These are phyloP conservation scores for Berberis vulgaris DNA, from an alignment of 164 flowering plant species.

Conservation along the genomic window DNA sequence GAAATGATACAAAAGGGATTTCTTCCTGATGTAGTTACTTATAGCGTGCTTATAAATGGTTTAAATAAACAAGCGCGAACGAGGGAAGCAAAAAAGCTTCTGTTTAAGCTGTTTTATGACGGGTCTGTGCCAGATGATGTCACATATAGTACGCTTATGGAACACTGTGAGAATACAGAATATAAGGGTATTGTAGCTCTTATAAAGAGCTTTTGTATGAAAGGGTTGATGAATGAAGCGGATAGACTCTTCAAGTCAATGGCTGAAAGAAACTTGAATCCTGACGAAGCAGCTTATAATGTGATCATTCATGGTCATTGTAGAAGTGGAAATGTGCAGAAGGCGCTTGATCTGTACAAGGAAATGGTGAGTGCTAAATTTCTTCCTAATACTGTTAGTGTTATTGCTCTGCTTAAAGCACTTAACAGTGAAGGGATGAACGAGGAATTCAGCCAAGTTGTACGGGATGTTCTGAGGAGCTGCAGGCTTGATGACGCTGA, in stretches of 20 bases:
- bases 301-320: slow-evolving; percentile 80
- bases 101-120: slow-evolving; percentile 54
- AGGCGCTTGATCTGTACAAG: slow-evolving; percentile 48
- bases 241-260: slow-evolving; percentile 51
- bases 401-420: slow-evolving; percentile 56
- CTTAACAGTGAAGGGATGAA: slow-evolving; percentile 48
- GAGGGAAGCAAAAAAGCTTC: slow-evolving; percentile 65
- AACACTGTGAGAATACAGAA: slow-evolving; percentile 40
- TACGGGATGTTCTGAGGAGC: slow-evolving; percentile 38
- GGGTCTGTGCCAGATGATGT: slow-evolving; percentile 52
- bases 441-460: slow-evolving; percentile 39
- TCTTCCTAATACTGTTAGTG: slow-evolving; percentile 44
- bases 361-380: slow-evolving; percentile 51
- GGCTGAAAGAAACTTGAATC: slow-evolving; percentile 35
- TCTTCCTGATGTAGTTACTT: slow-evolving; percentile 78
- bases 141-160: slow-evolving; percentile 60
- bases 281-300: slow-evolving; percentile 55
- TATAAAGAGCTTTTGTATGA: slow-evolving; percentile 79
- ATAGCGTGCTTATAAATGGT: slow-evolving; percentile 79
- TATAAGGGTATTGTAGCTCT: slow-evolving; percentile 50
- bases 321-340: slow-evolving; percentile 43
- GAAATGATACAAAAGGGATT: slow-evolving; percentile 70
- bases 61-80: slow-evolving; percentile 65
- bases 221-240: slow-evolving; percentile 86
- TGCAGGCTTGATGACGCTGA: slow-evolving; percentile 60